A percentile compares a stretch with the other conserved stretches of the same genome.
Conservation (phyloP, 768 basidiomycete genomes). For the Trametes cinnabarina region DNA sequence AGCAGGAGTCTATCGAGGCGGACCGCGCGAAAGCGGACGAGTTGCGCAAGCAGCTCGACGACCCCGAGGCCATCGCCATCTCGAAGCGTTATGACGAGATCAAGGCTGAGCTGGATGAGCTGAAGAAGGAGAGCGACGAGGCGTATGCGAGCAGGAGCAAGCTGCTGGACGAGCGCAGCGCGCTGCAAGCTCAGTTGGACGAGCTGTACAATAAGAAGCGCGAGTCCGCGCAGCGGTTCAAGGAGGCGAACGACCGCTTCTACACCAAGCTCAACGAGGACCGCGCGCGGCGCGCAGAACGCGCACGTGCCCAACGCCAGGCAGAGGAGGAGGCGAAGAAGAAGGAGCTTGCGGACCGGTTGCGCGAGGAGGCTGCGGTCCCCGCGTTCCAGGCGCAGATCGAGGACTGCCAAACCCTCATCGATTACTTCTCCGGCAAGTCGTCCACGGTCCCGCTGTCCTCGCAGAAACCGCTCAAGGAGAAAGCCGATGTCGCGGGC, state of each 20-base stretch:
- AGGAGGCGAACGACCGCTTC: constrained; percentile 81
- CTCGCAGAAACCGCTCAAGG: constrained; percentile 38
- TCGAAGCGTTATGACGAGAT: constrained; percentile 80
- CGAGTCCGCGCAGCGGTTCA: constrained; percentile 64
- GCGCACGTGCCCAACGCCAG: constrained; percentile 67
- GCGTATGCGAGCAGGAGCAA: constrained; percentile 75
- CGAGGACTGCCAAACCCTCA: constrained; percentile 93
- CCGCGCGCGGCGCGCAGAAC: constrained; percentile 78
- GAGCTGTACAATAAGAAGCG: constrained; percentile 74
- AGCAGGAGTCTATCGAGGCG: constrained; percentile 78
- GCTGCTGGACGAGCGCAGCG: constrained; percentile 85
- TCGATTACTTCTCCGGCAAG: constrained; percentile 80
- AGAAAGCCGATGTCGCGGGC: constrained; percentile 49
- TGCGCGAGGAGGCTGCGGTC: constrained; percentile 85
- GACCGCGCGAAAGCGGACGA: constrained; percentile 75
- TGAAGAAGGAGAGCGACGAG: constrained; percentile 87
- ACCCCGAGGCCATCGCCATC: constrained; percentile 81
- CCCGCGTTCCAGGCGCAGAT: constrained; percentile 93
- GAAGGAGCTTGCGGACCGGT: constrained; percentile 70
- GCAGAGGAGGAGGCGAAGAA: constrained; percentile 79
- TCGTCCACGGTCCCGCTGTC: constrained; percentile 43
- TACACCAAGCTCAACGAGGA: constrained; percentile 88
- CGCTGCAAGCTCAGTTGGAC: constrained; percentile 66
- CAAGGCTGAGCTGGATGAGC: constrained; percentile 78
- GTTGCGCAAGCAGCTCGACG: constrained; percentile 80